Evolutionary conservation across 129 eudicot species (phyloP), one percentile per base, ranked within the genome.

Genomic region (Kitagawia praeruptora): DNA sequence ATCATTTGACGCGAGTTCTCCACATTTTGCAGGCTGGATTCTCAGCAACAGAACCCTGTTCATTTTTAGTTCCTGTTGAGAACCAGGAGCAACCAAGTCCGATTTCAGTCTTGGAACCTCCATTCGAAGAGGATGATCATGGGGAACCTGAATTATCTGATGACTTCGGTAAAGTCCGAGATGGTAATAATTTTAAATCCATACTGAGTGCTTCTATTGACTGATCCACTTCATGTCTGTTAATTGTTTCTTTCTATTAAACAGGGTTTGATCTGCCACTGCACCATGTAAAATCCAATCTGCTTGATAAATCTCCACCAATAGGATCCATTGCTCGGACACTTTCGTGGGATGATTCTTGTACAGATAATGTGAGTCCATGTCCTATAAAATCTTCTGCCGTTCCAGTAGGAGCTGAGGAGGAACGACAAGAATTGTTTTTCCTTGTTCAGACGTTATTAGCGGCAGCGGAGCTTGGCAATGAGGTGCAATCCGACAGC

Each of bases 281-380:
- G 54, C 63, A 73, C 38, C 41, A 80, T 16, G 56, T 87, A 75
- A 82, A 77, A 81, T 92, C 89, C 74, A 96, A 91, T 79, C 81
- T 92, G 83, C 91, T 96, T 56, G 98, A 88, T 80, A 96, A 96
- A 83, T 96, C 97, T 9, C 99, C 99, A 1, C 99, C 91, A 8
- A 96, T 96, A 46, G 99, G 98, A 80, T 96, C 99, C 74, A 88
- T 96, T 81, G 93, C 99, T 75, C 95, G 99, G 37, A 92, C 99
- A 66, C 85, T 96, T 64, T 85, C 98, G 45, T 90, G 98, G 98
- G 93, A 92, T 27, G 97, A 92, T 81, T 79, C 87, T 37, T 78
- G 83, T 70, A 46, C 80, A 45, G 93, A 88, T 15, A 80, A 90
- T 53, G 85, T 92, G 75, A 83, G 88, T 54, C 85, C 87, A 31